Percentiles rank a stretch among this genome's conserved stretches.
phyloP scores from a whole-genome alignment of 2,329 filamentous ascomycete genomes.

The Arthroderma uncinatum region DNA sequence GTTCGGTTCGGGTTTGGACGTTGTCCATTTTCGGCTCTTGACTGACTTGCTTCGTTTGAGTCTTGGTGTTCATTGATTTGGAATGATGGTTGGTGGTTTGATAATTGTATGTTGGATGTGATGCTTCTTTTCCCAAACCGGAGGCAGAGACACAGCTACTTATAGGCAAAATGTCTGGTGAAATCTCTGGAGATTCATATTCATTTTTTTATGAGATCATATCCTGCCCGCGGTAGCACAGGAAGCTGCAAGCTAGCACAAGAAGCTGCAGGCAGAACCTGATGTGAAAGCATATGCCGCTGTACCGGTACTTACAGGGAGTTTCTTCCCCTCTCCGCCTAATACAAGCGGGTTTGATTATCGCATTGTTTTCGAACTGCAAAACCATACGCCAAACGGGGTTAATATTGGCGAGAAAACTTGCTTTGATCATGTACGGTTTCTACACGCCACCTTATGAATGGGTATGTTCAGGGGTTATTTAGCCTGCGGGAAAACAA shows the following conservation, averaged over 20 bases:
- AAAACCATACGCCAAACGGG: background rate
- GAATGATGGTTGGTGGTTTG: background rate
- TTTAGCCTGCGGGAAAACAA: background rate
- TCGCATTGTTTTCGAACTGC: background rate
- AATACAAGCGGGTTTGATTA: background rate
- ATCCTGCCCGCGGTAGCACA: background rate
- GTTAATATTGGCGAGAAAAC: background rate
- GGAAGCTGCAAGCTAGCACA: background rate
- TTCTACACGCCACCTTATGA: background rate
- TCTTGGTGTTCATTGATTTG: background rate
- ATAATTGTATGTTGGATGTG: background rate
- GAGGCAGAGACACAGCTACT: background rate
- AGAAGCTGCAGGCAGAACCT: background rate
- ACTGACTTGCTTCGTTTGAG: background rate
- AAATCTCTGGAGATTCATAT: background rate
- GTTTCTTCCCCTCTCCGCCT: background rate
- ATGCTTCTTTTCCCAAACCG: background rate
- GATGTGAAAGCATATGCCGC: background rate
- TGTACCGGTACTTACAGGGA: background rate
- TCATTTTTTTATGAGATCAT: background rate
- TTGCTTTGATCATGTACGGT: background rate
- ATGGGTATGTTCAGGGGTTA: background rate
- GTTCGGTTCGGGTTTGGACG: background rate
- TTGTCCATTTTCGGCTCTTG: background rate
- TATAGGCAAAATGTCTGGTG: background rate